Base-by-base conservation (phyloP, 306 rosid species). In the Pyrus pyrifolia region DNA sequence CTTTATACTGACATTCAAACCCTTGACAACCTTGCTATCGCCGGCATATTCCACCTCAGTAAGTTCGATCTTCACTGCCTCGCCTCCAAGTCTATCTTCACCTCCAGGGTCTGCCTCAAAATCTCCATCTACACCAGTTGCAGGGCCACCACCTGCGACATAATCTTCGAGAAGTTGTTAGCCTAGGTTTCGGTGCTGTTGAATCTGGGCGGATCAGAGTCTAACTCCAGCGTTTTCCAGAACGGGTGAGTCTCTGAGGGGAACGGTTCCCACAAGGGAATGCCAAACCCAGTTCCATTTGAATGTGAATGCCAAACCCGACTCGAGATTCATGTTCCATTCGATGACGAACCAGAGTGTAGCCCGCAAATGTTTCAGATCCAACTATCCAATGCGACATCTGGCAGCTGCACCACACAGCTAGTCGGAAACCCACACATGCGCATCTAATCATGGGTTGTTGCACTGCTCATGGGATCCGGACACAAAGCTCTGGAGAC, bases 341-440 rank as follows among this genome's bases (percentile, higher is more conserved):
- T 90, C 74, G 94, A 87, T 11, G 89, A 93, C 9, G 93, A 87
- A 61, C 98, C 94, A 1, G 98, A 90, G 76, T 90, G 96, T 12
- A 93, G 98, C 67, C 98, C 96, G 0, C 94, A 93, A 80, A 91
- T 93, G 7, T 93, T 87, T 55, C 96, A 90, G 84, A 33, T 33
- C 38, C 38, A 5, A 33, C 38, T 33, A 83, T 93, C 11, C 85
- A 71, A 67, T 96, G 94, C 5, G 87, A 44, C 51, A 67, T 83
- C 2, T 42, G 68, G 10, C 86, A 85, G 67, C 86, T 33, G 38
- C 38, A 33, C 38, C 38, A 33, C 6, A 33, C 5, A 31, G 4
- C 33, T 33, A 33, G 7, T 33, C 38, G 6, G 8, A 33, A 33
- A 5, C 38, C 38, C 38, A 33, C 2, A 33, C 7, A 5, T 33